These are phyloP conservation scores for Sporothrix brunneoviolacea DNA, from an alignment of 2,329 filamentous ascomycete genomes.

Conservation along the genomic window DNA sequence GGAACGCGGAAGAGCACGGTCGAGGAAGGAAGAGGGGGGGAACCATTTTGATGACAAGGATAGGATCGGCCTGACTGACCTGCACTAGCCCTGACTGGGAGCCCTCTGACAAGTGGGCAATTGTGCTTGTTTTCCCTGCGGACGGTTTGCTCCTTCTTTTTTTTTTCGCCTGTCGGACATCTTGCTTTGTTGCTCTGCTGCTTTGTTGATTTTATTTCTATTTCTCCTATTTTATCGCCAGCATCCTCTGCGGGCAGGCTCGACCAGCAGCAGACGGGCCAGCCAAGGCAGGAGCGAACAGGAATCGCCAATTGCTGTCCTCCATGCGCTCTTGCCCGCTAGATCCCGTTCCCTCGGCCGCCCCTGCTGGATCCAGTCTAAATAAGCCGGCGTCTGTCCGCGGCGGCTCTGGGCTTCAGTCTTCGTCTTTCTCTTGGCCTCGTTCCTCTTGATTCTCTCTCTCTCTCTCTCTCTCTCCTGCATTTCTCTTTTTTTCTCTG, in stretches of 20 bases:
- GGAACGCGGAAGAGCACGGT: no score
- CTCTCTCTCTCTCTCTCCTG: background rate
- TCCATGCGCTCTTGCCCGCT: background rate
- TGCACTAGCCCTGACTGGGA: no score
- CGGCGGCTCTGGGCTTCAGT: no score
- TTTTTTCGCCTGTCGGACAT: background rate
- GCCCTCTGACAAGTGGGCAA: no score
- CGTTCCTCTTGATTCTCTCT: background rate
- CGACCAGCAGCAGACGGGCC: background rate
- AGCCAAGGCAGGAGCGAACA: constrained; percentile 10
- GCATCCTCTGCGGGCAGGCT: background rate
- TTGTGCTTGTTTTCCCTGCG: background rate
- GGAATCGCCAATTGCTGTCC: background rate
- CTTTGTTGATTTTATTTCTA: no score
- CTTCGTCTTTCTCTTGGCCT: background rate
- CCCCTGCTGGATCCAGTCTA: constrained; percentile 7
- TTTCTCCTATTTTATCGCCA: no score
- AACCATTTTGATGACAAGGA: constrained; percentile 10
- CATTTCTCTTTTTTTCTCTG: background rate
- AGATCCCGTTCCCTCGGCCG: background rate
- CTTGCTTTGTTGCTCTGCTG: no score
- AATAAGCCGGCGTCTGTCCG: no score
- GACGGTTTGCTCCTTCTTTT: background rate
- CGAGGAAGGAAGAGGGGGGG: no score
- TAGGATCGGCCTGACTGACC: constrained; percentile 1